Conservation (phyloP, 805 yeast genomes). For the Metschnikowia gruessii region DNA sequence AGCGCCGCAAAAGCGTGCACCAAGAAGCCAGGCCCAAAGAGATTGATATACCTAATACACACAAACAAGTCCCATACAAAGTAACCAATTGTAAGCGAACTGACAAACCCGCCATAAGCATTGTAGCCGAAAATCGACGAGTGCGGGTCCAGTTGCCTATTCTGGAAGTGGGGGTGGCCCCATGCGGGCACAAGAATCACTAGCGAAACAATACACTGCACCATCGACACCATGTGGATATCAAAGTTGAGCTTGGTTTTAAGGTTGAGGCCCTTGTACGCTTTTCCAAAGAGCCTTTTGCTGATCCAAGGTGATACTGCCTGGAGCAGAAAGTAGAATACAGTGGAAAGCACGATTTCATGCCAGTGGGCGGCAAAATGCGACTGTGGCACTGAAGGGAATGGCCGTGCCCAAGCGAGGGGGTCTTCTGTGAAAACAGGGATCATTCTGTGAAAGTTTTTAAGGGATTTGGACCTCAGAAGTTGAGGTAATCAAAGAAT, state of each 20-base stretch:
- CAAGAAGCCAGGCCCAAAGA: conserved; percentile 80
- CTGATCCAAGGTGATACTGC: conserved; percentile 51
- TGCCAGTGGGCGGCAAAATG: conserved; percentile 62
- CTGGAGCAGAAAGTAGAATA: conserved; percentile 59
- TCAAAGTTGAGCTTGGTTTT: conserved; percentile 72
- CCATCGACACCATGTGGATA: conserved; percentile 84
- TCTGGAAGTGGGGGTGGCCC: conserved; percentile 47
- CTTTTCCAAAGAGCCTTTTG: conserved; percentile 46
- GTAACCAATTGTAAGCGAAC: conserved; percentile 76
- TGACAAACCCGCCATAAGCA: conserved; percentile 72
- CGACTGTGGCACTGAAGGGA: conserved; percentile 43
- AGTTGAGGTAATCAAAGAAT: not conserved
- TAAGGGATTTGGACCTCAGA: too few relatives aligned
- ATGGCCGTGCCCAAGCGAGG: conserved; percentile 44
- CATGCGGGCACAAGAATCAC: conserved; percentile 61
- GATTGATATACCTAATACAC: conserved; percentile 56
- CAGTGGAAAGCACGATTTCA: conserved; percentile 60
- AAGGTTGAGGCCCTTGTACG: conserved; percentile 47
- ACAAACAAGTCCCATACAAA: conserved; percentile 86
- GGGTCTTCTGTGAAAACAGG: conserved; percentile 41
- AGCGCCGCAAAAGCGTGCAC: conserved; percentile 83
- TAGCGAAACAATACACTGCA: conserved; percentile 72
- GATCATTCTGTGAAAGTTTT: conserved; percentile 4
- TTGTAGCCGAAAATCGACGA: conserved; percentile 57
- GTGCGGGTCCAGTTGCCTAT: conserved; percentile 40